phyloP scores from a whole-genome alignment of 192 early-diverging fungal genomes.

The Podila clonocystis region DNA sequence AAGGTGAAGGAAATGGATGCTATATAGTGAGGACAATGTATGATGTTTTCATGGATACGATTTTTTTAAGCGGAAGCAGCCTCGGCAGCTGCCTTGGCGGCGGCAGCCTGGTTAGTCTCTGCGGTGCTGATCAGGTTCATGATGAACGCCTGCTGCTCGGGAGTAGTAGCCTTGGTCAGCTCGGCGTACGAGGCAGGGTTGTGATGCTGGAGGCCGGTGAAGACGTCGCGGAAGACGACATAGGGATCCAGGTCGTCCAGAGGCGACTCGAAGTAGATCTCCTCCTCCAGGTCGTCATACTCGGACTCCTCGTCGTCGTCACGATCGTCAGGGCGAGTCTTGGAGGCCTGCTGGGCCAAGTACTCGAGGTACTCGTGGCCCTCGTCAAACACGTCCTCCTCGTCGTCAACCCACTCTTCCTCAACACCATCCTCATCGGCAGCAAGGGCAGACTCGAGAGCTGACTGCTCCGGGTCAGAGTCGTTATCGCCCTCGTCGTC shows the following conservation, averaged over 20 bases:
- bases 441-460: slow-evolving; percentile 61
- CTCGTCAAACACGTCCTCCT: slow-evolving; percentile 55
- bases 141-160: slow-evolving; percentile 62
- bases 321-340: slow-evolving; percentile 28
- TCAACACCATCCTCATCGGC: slow-evolving; percentile 65
- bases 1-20: neutral
- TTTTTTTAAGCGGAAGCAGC: slow-evolving; percentile 28
- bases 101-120: slow-evolving; percentile 29
- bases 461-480: slow-evolving; percentile 59
- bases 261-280: slow-evolving; percentile 80
- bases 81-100: slow-evolving; percentile 36
- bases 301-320: slow-evolving; percentile 72
- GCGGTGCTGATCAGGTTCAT: slow-evolving; percentile 60
- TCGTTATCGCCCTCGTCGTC: slow-evolving; percentile 66
- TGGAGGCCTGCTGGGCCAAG: slow-evolving; percentile 54
- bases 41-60: neutral
- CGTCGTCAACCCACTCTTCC: slow-evolving; percentile 55
- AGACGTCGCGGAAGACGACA: slow-evolving; percentile 72
- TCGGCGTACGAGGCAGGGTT: slow-evolving; percentile 63
- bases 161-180: slow-evolving; percentile 65
- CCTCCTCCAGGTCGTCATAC: slow-evolving; percentile 79
- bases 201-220: slow-evolving; percentile 64
- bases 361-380: slow-evolving; percentile 56
- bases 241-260: slow-evolving; percentile 81
- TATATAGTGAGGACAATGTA: neutral